Percentiles rank a stretch among this genome's conserved stretches.
phyloP scores from a whole-genome alignment of 768 basidiomycete genomes.

The Pleurotus giganteus region DNA sequence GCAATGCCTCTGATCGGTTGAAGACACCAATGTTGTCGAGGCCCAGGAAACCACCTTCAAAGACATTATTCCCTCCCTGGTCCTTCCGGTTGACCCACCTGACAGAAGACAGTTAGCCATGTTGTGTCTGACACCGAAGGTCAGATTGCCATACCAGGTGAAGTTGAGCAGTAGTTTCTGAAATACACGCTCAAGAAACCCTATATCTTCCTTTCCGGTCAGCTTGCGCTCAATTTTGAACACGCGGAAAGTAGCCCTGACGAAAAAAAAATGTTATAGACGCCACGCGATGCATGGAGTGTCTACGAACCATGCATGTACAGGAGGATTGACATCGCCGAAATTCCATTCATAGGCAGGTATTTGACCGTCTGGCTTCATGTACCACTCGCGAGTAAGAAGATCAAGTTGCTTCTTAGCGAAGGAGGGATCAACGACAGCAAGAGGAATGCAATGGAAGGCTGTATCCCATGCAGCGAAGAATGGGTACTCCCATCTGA shows the following conservation, averaged over 20 bases:
- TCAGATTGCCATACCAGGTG: conserved; percentile 63
- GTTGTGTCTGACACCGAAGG: background rate
- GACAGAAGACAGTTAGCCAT: background rate
- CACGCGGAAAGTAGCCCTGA: conserved; percentile 92
- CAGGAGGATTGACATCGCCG: conserved; percentile 96
- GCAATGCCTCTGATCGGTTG: conserved; percentile 95
- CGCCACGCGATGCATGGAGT: background rate
- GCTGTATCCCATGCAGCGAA: conserved; percentile 98
- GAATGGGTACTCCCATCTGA: conserved; percentile 97
- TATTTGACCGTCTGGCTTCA: conserved; percentile 98
- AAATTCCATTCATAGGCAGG: conserved; percentile 99
- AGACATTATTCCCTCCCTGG: conserved; percentile 90
- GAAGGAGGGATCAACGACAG: conserved; percentile 91
- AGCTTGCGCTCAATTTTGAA: conserved; percentile 99
- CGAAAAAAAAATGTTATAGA: conserved; percentile 1
- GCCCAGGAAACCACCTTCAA: conserved; percentile 97
- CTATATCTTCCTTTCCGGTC: conserved; percentile 83
- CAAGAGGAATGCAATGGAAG: conserved; percentile 98
- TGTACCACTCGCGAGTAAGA: conserved; percentile 98
- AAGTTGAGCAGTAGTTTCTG: conserved; percentile 96
- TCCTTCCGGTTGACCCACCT: conserved; percentile 99
- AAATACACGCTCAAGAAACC: conserved; percentile 96
- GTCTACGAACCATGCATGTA: conserved; percentile 85
- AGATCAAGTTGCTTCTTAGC: conserved; percentile 98
- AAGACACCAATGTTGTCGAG: conserved; percentile 98